These are phyloP conservation scores for Neofusicoccum kwambonambiense DNA, from an alignment of 2,329 filamentous ascomycete genomes.

Conservation along the genomic window DNA sequence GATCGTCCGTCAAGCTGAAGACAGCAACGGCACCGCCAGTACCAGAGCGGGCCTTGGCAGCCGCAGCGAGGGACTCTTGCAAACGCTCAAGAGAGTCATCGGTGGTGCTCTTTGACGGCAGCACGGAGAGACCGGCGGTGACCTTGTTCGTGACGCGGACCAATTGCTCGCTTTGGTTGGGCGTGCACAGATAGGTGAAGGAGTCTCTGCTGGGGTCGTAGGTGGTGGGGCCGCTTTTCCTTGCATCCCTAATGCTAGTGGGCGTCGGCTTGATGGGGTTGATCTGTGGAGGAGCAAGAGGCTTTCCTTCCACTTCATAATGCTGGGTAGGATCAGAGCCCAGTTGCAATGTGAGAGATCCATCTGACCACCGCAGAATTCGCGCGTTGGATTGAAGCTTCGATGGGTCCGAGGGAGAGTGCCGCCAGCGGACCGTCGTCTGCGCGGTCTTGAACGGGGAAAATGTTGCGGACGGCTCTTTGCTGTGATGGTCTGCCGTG, in stretches of 20 bases:
- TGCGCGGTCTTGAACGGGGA: slow-evolving; percentile 64
- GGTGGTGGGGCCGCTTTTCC: slow-evolving; percentile 12
- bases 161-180: slow-evolving; percentile 65
- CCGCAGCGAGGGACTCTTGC: slow-evolving; percentile 65
- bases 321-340: slow-evolving; percentile 67
- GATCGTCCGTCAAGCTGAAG: slow-evolving; percentile 69
- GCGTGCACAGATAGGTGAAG: slow-evolving; percentile 73
- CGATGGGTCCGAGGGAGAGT: slow-evolving; percentile 62
- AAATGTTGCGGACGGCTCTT: slow-evolving; percentile 48
- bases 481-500: slow-evolving; percentile 56
- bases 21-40: slow-evolving; percentile 61
- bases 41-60: slow-evolving; percentile 53
- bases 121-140: slow-evolving; percentile 68
- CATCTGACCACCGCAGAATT: slow-evolving; percentile 76
- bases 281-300: slow-evolving; percentile 60
- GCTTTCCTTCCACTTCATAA: slow-evolving; percentile 71
- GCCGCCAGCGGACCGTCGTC: slow-evolving; percentile 68
- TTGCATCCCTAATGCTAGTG: slow-evolving; percentile 32
- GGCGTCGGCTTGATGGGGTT: slow-evolving; percentile 52
- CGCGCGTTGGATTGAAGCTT: slow-evolving; percentile 72
- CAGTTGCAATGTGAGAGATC: slow-evolving; percentile 72
- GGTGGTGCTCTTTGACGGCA: slow-evolving; percentile 64
- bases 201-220: slow-evolving; percentile 69
- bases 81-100: slow-evolving; percentile 71
- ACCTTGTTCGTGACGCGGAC: slow-evolving; percentile 74